Evolutionary conservation across 2,329 filamentous ascomycete genomes (phyloP).

Genomic region (Arthrocladium fulminans): DNA sequence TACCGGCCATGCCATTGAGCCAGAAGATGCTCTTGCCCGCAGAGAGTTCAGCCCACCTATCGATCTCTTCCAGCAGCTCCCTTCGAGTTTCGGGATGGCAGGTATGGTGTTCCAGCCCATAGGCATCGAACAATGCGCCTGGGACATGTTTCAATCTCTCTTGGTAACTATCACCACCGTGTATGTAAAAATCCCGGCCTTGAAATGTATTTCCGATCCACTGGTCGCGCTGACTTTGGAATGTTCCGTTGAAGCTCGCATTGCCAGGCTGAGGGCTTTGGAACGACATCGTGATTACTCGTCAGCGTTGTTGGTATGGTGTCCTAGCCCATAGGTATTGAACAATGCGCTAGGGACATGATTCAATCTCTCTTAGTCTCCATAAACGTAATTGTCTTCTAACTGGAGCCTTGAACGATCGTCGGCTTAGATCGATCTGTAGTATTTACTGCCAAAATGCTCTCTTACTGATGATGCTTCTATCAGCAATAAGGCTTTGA

Average conservation of each 20-base stretch:
- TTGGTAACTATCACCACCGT: background rate
- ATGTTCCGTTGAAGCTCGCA: too few species aligned
- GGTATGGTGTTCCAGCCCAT: conserved; percentile 26
- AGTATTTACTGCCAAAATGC: background rate
- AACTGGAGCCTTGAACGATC: background rate
- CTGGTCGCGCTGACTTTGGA: too few species aligned
- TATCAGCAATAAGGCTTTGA: too few species aligned
- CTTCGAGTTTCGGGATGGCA: conserved; percentile 8
- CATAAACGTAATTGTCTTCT: background rate
- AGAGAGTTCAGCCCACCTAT: conserved; percentile 21
- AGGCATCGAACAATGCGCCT: conserved; percentile 4
- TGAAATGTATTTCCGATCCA: too few species aligned
- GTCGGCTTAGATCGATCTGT: background rate
- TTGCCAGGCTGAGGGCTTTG: too few species aligned
- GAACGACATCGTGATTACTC: too few species aligned
- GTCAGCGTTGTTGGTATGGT: too few species aligned
- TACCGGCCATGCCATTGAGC: conserved; percentile 33
- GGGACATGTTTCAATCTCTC: conserved; percentile 1
- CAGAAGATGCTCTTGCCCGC: conserved; percentile 27
- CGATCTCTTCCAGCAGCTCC: conserved; percentile 17
- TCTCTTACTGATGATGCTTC: background rate
- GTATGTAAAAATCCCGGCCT: too few species aligned
- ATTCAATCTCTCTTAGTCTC: background rate
- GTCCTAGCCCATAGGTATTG: too few species aligned
- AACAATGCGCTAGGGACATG: background rate